Evolutionary conservation across 805 yeast species (phyloP).

Genomic region (Lipomyces yamanashiensis): DNA sequence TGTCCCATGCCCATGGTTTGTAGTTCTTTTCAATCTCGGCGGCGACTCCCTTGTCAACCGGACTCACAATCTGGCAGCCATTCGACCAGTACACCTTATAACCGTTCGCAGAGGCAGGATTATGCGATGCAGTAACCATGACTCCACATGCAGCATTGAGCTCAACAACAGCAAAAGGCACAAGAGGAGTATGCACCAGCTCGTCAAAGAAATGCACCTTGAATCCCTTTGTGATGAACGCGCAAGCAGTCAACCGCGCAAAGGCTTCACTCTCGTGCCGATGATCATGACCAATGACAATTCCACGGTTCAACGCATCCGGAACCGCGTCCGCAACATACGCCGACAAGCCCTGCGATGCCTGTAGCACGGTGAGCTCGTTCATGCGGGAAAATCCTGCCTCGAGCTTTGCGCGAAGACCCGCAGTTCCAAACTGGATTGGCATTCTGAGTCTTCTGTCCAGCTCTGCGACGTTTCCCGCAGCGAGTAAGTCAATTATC

Average conservation of each 20-base stretch:
- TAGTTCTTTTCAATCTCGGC: conserved; percentile 62
- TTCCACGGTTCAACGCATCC: conserved; percentile 46
- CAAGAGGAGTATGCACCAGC: conserved; percentile 82
- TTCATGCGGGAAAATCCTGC: conserved; percentile 92
- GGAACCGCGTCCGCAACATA: conserved; percentile 44
- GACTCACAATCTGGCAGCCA: conserved; percentile 96
- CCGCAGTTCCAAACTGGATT: conserved; percentile 83
- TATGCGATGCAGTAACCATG: conserved; percentile 89
- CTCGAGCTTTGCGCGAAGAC: conserved; percentile 78
- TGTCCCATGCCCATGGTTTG: conserved; percentile 62
- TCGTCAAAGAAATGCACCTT: conserved; percentile 57
- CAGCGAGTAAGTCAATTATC: conserved; percentile 52
- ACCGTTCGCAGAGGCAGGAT: conserved; percentile 70
- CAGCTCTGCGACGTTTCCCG: conserved; percentile 51
- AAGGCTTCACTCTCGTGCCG: conserved; percentile 77
- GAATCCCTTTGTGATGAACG: conserved; percentile 70
- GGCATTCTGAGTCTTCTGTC: conserved; percentile 54
- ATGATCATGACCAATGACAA: conserved; percentile 92
- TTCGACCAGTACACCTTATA: conserved; percentile 92
- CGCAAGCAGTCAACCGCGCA: conserved; percentile 79
- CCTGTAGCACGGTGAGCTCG: conserved; percentile 83
- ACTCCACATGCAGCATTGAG: conserved; percentile 75
- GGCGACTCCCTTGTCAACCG: conserved; percentile 81
- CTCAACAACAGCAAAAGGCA: conserved; percentile 80
- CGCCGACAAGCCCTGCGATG: conserved; percentile 64